Evolutionary conservation across 805 yeast species (phyloP).

Genomic region (Wickerhamomyces chambardii): DNA sequence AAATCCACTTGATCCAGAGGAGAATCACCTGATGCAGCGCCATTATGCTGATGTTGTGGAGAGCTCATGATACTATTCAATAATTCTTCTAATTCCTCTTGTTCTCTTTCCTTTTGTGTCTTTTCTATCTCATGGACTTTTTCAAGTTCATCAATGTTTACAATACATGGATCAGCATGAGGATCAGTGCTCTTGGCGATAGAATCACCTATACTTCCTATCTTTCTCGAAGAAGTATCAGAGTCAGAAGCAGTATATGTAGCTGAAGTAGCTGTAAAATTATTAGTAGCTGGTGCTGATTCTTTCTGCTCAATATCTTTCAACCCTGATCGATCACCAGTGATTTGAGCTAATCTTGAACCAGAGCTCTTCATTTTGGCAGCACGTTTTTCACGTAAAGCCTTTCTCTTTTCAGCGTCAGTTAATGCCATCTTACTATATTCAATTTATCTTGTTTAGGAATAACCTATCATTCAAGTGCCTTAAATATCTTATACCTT

Average conservation of each 20-base stretch:
- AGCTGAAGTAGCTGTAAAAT: neutral
- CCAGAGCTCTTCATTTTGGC: conserved; percentile 13
- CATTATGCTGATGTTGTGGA: conserved; percentile 3
- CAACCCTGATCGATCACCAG: conserved; percentile 12
- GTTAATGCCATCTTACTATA: neutral
- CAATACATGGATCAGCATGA: conserved; percentile 7
- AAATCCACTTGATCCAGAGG: neutral
- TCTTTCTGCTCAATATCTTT: neutral
- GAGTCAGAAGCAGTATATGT: neutral
- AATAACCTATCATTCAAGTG: too few species aligned
- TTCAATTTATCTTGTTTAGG: too few species aligned
- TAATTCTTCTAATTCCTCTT: conserved; percentile 13
- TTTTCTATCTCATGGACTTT: neutral
- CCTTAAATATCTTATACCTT: too few species aligned
- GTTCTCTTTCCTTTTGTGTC: conserved; percentile 1
- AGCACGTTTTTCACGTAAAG: conserved; percentile 17
- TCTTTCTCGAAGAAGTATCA: too few species aligned
- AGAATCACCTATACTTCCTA: too few species aligned
- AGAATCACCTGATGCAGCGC: neutral
- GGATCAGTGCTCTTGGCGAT: conserved; percentile 1
- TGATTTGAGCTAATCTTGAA: conserved; percentile 14
- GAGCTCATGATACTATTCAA: conserved; percentile 10
- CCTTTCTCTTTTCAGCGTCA: conserved; percentile 17
- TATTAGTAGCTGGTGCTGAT: neutral
- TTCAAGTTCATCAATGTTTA: conserved; percentile 6